These are phyloP conservation scores for Penicilliopsis zonata DNA, from an alignment of 495 filamentous ascomycete species.

Conservation along the genomic window DNA sequence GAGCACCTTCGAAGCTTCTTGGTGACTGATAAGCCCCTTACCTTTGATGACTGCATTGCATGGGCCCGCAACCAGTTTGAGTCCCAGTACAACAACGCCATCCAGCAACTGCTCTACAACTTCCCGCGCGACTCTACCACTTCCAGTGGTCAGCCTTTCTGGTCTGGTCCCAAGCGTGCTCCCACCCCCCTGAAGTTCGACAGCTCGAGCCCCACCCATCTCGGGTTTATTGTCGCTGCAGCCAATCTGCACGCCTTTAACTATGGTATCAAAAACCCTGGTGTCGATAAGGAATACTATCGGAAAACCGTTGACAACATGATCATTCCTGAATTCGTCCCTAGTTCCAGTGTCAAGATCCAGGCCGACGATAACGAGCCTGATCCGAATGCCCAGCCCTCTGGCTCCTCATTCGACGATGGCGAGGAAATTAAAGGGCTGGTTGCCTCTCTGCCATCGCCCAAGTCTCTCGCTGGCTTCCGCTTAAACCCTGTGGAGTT, in stretches of 20 bases:
- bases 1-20: constrained; percentile 83
- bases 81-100: constrained; percentile 92
- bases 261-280: constrained; percentile 77
- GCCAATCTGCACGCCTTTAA: constrained; percentile 97
- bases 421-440: constrained; percentile 59
- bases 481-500: constrained; percentile 89
- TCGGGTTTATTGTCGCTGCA: constrained; percentile 73
- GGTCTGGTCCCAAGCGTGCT: constrained; percentile 97
- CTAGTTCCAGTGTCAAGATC: constrained; percentile 87
- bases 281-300: constrained; percentile 55
- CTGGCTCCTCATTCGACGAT: constrained; percentile 51
- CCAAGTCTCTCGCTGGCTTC: constrained; percentile 73
- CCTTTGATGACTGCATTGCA: constrained; percentile 87
- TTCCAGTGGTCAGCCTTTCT: constrained; percentile 82
- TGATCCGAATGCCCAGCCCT: constrained; percentile 66
- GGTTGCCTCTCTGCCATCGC: constrained; percentile 52
- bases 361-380: constrained; percentile 93
- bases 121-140: constrained; percentile 92
- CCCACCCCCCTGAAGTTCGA: constrained; percentile 88
- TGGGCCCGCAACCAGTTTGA: constrained; percentile 95
- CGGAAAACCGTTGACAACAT: constrained; percentile 72
- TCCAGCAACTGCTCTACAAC: constrained; percentile 93
- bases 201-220: constrained; percentile 67
- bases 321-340: constrained; percentile 93
- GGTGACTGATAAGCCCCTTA: constrained; percentile 85